Conservation (phyloP, 768 basidiomycete genomes). For the Boletus coccyginus region DNA sequence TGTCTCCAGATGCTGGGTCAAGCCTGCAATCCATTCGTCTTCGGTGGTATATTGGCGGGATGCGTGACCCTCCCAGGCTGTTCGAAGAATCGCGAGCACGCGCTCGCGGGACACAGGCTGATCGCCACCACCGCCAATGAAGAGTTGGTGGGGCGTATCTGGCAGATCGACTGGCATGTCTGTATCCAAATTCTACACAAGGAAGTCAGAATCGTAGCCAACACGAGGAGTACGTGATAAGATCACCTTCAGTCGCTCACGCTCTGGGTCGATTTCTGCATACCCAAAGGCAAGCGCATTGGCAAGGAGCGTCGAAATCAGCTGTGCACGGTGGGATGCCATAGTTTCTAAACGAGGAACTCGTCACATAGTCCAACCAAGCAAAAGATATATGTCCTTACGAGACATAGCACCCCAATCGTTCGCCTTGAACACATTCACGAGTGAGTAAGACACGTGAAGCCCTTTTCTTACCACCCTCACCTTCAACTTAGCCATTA, state of each 20-base stretch:
- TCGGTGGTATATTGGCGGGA: conserved; percentile 21
- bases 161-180: conserved; percentile 37
- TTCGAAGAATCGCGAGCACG: conserved; percentile 12
- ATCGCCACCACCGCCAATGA: conserved; percentile 21
- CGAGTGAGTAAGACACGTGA: not conserved
- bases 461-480: not conserved
- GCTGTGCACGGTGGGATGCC: conserved; percentile 46
- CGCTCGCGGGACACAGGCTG: conserved; percentile 18
- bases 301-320: conserved; percentile 40
- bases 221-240: not conserved
- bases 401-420: conserved; percentile 67
- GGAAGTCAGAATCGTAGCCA: not conserved
- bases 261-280: conserved; percentile 43
- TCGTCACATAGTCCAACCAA: not conserved
- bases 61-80: conserved; percentile 13
- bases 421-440: conserved; percentile 40
- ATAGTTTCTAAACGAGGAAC: conserved; percentile 40
- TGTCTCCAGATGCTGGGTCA: conserved; percentile 38
- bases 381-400: conserved; percentile 25
- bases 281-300: conserved; percentile 49
- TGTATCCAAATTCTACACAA: conserved; percentile 50
- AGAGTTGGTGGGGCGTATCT: conserved; percentile 40
- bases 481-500: conserved; percentile 72
- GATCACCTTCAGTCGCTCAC: conserved; percentile 49
- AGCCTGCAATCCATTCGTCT: conserved; percentile 37